Base-by-base conservation (phyloP, 164 flowering plant species). In the Vitis cinerea region DNA sequence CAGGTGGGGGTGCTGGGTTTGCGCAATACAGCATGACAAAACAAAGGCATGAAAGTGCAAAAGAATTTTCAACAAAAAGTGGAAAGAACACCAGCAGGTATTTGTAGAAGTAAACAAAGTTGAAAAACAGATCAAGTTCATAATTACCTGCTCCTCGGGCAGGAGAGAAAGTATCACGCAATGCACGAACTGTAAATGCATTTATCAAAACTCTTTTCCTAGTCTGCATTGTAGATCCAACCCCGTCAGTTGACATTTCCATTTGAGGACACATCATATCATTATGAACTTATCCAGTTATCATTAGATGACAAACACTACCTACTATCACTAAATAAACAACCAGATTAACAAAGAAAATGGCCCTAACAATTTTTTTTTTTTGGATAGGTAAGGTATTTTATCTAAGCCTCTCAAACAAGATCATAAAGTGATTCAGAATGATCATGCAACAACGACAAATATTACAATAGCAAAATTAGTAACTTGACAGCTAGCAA, bases 141-240 rank as follows among this genome's bases (percentile, higher is more conserved):
- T 15, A 19, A 19, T 53, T 81, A 93, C 99, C 99, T 85, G 99
- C 99, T 74, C 97, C 97, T 82, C 99, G 83, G 14, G 98, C 98
- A 57, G 98, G 97, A 53, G 98, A 81, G 72, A 96, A 96, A 51
- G 92, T 86, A 85, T 96, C 99, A 70, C 97, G 97, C 78, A 96
- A 74, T 63, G 98, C 99, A 79, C 99, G 98, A 53, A 86, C 99
- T 10, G 98, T 93, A 78, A 96, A 96, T 63, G 99, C 99, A 86
- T 96, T 96, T 59, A 96, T 96, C 83, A 96, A 78, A 70, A 96
- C 99, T 80, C 99, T 89, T 80, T 90, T 96, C 84, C 98, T 85
- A 50, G 90, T 93, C 99, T 96, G 87, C 83, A 82, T 29, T 44
- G 59, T 58, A 68, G 12, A 15, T 50, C 65, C 29, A 64, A 69